Conservation (phyloP, 495 filamentous ascomycete genomes). For the Entonaema liquescens region DNA sequence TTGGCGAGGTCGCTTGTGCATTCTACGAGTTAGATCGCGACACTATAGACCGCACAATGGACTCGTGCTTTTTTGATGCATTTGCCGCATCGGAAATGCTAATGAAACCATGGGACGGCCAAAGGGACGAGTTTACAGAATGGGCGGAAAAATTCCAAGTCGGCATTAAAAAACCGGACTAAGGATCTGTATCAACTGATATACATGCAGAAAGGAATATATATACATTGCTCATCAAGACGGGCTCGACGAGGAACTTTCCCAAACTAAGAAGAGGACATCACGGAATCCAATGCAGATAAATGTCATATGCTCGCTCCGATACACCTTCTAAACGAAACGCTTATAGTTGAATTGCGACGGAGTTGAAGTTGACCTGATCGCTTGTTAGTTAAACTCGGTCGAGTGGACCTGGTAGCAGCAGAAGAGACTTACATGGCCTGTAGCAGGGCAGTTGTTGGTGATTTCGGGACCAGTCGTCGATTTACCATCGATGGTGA, state of each 20-base stretch:
- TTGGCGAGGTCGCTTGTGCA: conserved; percentile 53
- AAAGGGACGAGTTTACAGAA: conserved; percentile 58
- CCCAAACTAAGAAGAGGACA: not conserved
- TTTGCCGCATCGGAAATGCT: conserved; percentile 57
- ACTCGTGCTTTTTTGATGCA: conserved; percentile 59
- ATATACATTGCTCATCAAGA: conserved; percentile 7
- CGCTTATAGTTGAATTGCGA: conserved; percentile 48
- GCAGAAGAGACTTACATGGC: conserved; percentile 53
- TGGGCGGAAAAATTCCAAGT: conserved; percentile 60
- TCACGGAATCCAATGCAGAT: not conserved
- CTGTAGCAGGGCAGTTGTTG: conserved; percentile 53
- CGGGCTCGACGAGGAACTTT: not conserved
- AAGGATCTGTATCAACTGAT: conserved; percentile 10
- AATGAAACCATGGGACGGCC: conserved; percentile 52
- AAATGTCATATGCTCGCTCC: not conserved
- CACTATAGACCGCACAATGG: conserved; percentile 56
- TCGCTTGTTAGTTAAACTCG: conserved; percentile 26
- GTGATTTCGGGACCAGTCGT: conserved; percentile 59
- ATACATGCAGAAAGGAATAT: conserved; percentile 10
- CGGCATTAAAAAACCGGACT: conserved; percentile 55
- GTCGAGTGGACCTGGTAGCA: not conserved
- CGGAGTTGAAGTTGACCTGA: conserved; percentile 55
- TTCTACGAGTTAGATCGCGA: conserved; percentile 61
- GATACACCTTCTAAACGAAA: not conserved
- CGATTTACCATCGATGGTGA: conserved; percentile 59